These are phyloP conservation scores for Tillandsia fasciculata DNA, from an alignment of 176 grass and related monocot genomes.

Conservation along the genomic window DNA sequence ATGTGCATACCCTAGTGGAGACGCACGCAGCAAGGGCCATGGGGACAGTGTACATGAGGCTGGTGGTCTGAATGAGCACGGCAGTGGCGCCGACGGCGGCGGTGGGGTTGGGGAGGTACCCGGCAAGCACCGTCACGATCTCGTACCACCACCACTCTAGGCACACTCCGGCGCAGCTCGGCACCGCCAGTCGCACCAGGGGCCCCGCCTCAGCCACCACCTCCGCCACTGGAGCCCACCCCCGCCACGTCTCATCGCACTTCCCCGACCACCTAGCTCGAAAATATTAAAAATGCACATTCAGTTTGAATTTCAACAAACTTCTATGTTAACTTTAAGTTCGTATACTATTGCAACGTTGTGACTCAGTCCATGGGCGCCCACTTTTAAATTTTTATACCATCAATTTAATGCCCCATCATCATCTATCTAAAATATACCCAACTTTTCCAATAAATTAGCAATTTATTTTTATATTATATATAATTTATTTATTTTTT, in stretches of 20 bases:
- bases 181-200: slow-evolving; percentile 66
- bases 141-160: slow-evolving; percentile 99
- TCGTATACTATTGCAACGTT: too few relatives aligned
- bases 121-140: slow-evolving; percentile 91
- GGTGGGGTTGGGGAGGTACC: slow-evolving; percentile 68
- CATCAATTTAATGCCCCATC: too few relatives aligned
- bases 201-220: slow-evolving; percentile 39
- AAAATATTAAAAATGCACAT: too few relatives aligned
- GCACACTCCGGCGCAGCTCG: slow-evolving; percentile 87
- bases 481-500: too few relatives aligned
- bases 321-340: too few relatives aligned
- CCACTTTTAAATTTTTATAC: too few relatives aligned
- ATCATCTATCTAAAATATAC: too few relatives aligned
- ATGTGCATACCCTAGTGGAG: slow-evolving; percentile 57
- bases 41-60: slow-evolving; percentile 96
- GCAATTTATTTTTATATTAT: too few relatives aligned
- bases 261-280: slow-evolving; percentile 20
- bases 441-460: too few relatives aligned
- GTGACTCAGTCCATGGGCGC: too few relatives aligned
- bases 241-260: slow-evolving; percentile 60
- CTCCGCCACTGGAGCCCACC: slow-evolving; percentile 34
- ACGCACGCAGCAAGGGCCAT: slow-evolving; percentile 93
- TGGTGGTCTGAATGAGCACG: slow-evolving; percentile 94
- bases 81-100: slow-evolving; percentile 78
- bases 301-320: too few relatives aligned